These are phyloP conservation scores for Arbutus unedo DNA, from an alignment of 148 eudicot species.

Conservation along the genomic window DNA sequence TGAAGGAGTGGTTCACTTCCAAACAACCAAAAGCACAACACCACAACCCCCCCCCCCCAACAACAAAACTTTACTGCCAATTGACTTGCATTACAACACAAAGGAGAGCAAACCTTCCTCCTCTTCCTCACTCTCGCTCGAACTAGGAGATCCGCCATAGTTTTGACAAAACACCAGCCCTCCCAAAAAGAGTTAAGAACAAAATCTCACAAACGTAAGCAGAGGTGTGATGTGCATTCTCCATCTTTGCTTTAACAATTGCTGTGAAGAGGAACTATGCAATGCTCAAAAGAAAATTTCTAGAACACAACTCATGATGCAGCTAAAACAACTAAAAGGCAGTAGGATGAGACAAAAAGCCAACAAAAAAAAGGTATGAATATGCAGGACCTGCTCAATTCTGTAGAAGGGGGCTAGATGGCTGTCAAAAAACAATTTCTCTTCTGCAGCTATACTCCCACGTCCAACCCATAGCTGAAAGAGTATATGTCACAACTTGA, in stretches of 20 bases:
- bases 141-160: not conserved
- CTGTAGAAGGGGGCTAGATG: slow-evolving; percentile 97
- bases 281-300: not conserved
- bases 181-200: not conserved
- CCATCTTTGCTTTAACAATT: not conserved
- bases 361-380: slow-evolving; percentile 1
- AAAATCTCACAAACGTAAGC: not conserved
- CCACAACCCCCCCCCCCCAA: not conserved
- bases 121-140: not conserved
- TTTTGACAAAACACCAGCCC: not conserved
- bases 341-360: slow-evolving; percentile 7
- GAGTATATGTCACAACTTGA: slow-evolving; percentile 8
- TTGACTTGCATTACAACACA: not conserved
- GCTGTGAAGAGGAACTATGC: not conserved
- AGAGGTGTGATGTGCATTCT: not conserved
- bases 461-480: slow-evolving; percentile 98
- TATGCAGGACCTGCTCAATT: slow-evolving; percentile 79
- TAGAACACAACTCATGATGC: not conserved
- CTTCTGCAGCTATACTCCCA: slow-evolving; percentile 91
- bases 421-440: slow-evolving; percentile 83
- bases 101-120: not conserved
- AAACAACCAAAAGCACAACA: too few species aligned
- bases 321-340: not conserved
- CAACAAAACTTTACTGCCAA: not conserved
- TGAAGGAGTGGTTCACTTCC: not conserved